Evolutionary conservation across 306 rosid genomes (phyloP).

Genomic region (Hylodesmum podocarpum): DNA sequence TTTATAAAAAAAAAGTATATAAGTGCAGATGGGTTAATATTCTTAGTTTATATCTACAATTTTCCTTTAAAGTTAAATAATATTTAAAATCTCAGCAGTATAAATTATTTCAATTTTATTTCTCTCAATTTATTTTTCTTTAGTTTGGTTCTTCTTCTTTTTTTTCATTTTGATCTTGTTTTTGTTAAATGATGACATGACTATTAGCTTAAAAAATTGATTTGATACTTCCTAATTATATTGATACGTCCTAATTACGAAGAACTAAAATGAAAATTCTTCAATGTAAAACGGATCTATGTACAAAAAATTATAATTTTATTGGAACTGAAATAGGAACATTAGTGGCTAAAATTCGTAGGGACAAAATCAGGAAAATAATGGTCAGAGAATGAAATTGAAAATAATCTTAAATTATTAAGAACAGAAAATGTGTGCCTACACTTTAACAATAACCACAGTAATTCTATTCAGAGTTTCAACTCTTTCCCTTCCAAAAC

Average conservation of each 20-base stretch:
- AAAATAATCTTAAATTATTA: no score
- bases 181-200: neutral
- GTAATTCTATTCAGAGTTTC: neutral
- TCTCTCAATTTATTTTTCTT: no score
- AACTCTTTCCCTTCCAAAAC: slow-evolving; percentile 7
- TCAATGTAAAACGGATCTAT: neutral
- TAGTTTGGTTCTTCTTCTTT: neutral
- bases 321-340: neutral
- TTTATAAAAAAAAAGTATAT: neutral
- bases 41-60: neutral
- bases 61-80: neutral
- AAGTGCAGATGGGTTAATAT: neutral
- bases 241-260: neutral
- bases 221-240: neutral
- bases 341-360: neutral
- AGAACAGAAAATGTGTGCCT: neutral
- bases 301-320: neutral
- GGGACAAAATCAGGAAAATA: no score
- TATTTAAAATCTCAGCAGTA: neutral
- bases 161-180: neutral
- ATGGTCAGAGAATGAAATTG: no score
- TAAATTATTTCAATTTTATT: no score
- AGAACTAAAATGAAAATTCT: neutral
- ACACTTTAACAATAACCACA: slow-evolving; percentile 2
- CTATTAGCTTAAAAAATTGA: neutral